Evolutionary conservation across 2,329 filamentous ascomycete species (phyloP).

Genomic region (Intubia oerlemansii): DNA sequence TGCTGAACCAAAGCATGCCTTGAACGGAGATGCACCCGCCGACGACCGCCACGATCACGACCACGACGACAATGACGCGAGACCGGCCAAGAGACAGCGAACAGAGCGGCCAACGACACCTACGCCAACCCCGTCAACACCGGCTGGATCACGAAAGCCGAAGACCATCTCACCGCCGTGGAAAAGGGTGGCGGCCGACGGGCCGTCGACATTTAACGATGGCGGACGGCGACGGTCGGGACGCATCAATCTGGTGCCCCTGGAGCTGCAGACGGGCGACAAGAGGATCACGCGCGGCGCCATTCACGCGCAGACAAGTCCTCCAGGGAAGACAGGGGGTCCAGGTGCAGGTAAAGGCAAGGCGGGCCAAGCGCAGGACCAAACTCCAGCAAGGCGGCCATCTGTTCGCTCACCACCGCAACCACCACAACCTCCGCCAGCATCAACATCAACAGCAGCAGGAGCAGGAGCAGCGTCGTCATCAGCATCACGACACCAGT

Average conservation of each 20-base stretch:
- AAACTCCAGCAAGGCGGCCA: no score
- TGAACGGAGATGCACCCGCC: neutral
- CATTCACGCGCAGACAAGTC: constrained; percentile 15
- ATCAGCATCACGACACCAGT: no score
- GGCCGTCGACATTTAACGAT: constrained; percentile 65
- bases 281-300: constrained; percentile 30
- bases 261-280: constrained; percentile 27
- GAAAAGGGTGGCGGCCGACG: constrained; percentile 70
- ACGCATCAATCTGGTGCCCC: constrained; percentile 34
- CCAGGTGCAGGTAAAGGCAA: no score
- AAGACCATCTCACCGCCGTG: constrained; percentile 67
- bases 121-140: constrained; percentile 11
- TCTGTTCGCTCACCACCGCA: no score
- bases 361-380: no score
- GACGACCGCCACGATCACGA: neutral
- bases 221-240: constrained; percentile 50
- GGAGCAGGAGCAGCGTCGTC: no score
- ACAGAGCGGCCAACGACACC: constrained; percentile 22
- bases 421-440: no score
- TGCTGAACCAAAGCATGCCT: neutral
- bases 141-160: no score
- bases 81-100: constrained; percentile 44
- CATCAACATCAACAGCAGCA: no score
- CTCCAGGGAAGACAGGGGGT: no score
- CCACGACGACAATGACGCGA: constrained; percentile 14